A percentile compares a stretch with the other conserved stretches of the same genome.
Conservation (phyloP, 768 basidiomycete species). For the Suillus occidentalis region DNA sequence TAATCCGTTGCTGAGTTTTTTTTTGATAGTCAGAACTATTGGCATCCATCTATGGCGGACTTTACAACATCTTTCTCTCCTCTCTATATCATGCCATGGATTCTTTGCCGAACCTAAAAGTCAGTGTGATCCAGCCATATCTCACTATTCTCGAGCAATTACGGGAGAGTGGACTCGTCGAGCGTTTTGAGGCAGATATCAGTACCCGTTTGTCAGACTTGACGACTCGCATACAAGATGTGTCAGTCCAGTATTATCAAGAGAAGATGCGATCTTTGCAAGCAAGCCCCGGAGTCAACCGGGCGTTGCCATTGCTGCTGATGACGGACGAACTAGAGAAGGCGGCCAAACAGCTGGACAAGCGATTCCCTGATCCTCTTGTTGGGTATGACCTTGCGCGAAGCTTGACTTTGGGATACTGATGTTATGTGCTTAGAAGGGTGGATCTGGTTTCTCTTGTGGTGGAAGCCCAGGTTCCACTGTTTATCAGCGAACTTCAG, state of each 20-base stretch:
- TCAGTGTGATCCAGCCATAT: conserved; percentile 63
- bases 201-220: conserved; percentile 65
- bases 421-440: conserved; percentile 41
- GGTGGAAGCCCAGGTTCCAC: conserved; percentile 66
- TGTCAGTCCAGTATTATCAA: conserved; percentile 62
- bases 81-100: conserved; percentile 85
- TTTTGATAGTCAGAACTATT: conserved; percentile 64
- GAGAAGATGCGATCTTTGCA: conserved; percentile 63
- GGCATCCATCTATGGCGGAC: conserved; percentile 61
- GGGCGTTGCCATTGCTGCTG: conserved; percentile 75
- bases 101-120: conserved; percentile 69
- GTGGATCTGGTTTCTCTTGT: conserved; percentile 76
- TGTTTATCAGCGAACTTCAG: conserved; percentile 65
- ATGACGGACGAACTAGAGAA: conserved; percentile 93
- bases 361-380: conserved; percentile 82
- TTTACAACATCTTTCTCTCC: conserved; percentile 88
- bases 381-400: conserved; percentile 56
- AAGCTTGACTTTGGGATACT: background rate
- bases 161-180: conserved; percentile 66
- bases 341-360: conserved; percentile 76
- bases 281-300: conserved; percentile 72
- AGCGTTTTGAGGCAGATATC: conserved; percentile 73
- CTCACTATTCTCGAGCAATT: conserved; percentile 71
- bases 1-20: conserved; percentile 9
- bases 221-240: conserved; percentile 58